phyloP scores from a whole-genome alignment of 1,284 basidiomycete species.

The Lentinus polychrous region DNA sequence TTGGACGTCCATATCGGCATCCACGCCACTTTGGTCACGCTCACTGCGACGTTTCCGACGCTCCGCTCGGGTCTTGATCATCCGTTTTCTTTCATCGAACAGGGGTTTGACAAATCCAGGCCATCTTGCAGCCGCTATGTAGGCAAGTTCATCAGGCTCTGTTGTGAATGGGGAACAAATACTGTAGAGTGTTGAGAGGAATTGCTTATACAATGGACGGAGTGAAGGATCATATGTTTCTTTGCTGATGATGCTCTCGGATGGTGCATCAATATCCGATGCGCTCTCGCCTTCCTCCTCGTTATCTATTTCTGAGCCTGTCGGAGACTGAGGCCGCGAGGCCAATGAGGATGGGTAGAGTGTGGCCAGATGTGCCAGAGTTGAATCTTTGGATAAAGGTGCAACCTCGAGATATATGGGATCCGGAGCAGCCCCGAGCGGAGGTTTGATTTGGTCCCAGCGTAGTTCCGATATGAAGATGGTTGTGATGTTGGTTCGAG shows the following conservation, averaged over 20 bases:
- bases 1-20: slow-evolving; percentile 2
- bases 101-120: slow-evolving; percentile 68
- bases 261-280: slow-evolving; percentile 3
- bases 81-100: slow-evolving; percentile 40
- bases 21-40: not conserved
- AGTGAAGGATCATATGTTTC: slow-evolving; percentile 47
- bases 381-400: slow-evolving; percentile 44
- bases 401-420: slow-evolving; percentile 68
- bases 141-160: slow-evolving; percentile 65
- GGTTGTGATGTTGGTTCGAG: slow-evolving; percentile 41
- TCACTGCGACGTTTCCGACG: not conserved
- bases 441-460: slow-evolving; percentile 73
- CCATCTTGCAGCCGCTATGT: slow-evolving; percentile 76
- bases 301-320: slow-evolving; percentile 19
- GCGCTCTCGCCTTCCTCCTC: not conserved
- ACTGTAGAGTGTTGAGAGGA: slow-evolving; percentile 56
- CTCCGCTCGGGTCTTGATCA: slow-evolving; percentile 7
- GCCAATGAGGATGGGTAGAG: slow-evolving; percentile 1
- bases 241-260: slow-evolving; percentile 10
- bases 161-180: slow-evolving; percentile 60
- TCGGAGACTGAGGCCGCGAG: slow-evolving; percentile 2
- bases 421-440: slow-evolving; percentile 65
- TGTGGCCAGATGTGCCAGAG: not conserved
- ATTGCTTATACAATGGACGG: slow-evolving; percentile 58
- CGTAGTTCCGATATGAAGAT: slow-evolving; percentile 62